These are phyloP conservation scores for Verticillium zaregamsianum DNA, from an alignment of 2,329 filamentous ascomycete genomes.

Conservation along the genomic window DNA sequence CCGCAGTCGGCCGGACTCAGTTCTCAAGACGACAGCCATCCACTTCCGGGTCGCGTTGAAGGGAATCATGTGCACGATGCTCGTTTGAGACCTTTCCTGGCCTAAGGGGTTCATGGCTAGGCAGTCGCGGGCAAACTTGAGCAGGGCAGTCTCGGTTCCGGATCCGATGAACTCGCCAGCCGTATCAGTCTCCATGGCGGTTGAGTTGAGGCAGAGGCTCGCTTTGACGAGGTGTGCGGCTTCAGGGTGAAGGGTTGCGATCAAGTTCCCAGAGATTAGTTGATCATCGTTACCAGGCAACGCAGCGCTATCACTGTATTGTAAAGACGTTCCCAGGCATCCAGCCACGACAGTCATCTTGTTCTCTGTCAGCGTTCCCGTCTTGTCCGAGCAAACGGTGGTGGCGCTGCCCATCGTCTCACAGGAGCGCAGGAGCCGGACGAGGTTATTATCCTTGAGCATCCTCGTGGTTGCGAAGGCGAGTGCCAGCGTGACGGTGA, in stretches of 20 bases:
- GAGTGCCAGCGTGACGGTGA: constrained; percentile 56
- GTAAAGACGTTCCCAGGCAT: constrained; percentile 35
- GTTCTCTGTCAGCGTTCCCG: constrained; percentile 60
- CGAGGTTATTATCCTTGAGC: constrained; percentile 58
- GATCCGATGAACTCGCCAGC: constrained; percentile 65
- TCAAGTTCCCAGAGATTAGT: background rate
- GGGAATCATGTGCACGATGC: constrained; percentile 37
- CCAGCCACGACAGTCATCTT: constrained; percentile 58
- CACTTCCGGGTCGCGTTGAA: constrained; percentile 51
- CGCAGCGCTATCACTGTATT: constrained; percentile 1
- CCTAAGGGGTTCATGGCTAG: constrained; percentile 59
- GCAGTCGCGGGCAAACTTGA: constrained; percentile 64
- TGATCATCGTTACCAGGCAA: background rate
- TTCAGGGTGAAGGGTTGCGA: constrained; percentile 9
- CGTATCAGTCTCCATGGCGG: constrained; percentile 52
- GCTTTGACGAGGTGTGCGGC: constrained; percentile 43
- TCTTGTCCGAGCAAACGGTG: constrained; percentile 61
- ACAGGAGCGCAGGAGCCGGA: constrained; percentile 53
- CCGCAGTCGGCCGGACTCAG: constrained; percentile 50
- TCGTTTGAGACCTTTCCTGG: constrained; percentile 58
- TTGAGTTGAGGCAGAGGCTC: constrained; percentile 65
- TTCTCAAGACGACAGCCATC: constrained; percentile 61
- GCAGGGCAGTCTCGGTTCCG: constrained; percentile 72
- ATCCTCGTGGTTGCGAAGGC: constrained; percentile 59
- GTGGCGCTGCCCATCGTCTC: constrained; percentile 63